Percentiles rank a stretch among this genome's conserved stretches.
phyloP scores from a whole-genome alignment of 768 basidiomycete genomes.

The Chiua virens region DNA sequence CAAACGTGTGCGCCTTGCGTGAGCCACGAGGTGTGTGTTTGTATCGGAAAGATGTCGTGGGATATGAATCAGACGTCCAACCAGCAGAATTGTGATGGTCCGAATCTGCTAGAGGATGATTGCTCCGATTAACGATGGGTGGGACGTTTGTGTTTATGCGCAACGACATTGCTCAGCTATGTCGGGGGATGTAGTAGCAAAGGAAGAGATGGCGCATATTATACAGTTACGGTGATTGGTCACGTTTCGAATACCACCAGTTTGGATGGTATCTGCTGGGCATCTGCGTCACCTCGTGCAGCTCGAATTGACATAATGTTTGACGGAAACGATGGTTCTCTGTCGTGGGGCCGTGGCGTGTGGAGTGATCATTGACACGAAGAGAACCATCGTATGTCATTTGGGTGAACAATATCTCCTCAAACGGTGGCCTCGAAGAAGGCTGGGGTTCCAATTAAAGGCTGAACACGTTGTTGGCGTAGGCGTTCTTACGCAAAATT shows the following conservation, averaged over 20 bases:
- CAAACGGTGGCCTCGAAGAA: slow-evolving; percentile 4
- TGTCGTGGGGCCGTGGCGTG: slow-evolving; percentile 17
- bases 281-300: slow-evolving; percentile 9
- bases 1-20: slow-evolving; percentile 35
- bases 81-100: slow-evolving; percentile 11
- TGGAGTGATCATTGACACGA: slow-evolving; percentile 18
- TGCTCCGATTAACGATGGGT: slow-evolving; percentile 19
- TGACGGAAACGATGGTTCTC: slow-evolving; percentile 6
- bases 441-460: not conserved
- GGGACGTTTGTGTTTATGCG: slow-evolving; percentile 31
- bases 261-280: slow-evolving; percentile 8
- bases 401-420: slow-evolving; percentile 2
- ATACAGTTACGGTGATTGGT: slow-evolving; percentile 20
- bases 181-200: slow-evolving; percentile 4
- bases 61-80: slow-evolving; percentile 16
- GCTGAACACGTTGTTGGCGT: slow-evolving; percentile 16
- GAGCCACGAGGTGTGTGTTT: slow-evolving; percentile 28
- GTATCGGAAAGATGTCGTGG: slow-evolving; percentile 19
- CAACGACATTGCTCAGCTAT: slow-evolving; percentile 26
- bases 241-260: slow-evolving; percentile 27
- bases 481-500: slow-evolving; percentile 15
- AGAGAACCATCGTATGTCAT: slow-evolving; percentile 2
- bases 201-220: slow-evolving; percentile 14
- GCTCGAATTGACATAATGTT: slow-evolving; percentile 13
- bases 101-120: slow-evolving; percentile 16